Evolutionary conservation across 2,329 filamentous ascomycete species (phyloP), one percentile per base, ranked within the genome.

Genomic region (Ceratocystis eucalypticola): DNA sequence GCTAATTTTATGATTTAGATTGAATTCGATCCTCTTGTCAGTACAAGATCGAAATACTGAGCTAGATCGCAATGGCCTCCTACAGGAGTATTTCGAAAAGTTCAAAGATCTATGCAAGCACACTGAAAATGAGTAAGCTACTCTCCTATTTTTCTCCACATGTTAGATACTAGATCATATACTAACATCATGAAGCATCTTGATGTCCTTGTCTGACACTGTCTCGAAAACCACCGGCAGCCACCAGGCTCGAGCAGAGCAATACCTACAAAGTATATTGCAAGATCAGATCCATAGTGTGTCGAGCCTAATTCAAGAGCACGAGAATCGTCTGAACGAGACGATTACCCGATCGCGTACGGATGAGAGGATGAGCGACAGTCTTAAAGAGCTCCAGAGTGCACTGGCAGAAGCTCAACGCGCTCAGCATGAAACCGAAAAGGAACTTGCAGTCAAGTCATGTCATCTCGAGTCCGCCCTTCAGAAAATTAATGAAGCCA

Each of bases 401-500:
- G n/a, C 61, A 17, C 30, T 68, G 5, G 53, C 45, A 44, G 67
- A 66, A 37, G 61, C 64, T 4, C 64, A 61, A 15, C 30, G 41
- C 25, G 12, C 44, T 25, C 48, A 30, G 3, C 25, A 61, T 17
- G 53, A 61, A 6, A 20, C 65, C 3, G 64, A 68, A 55, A 65
- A 68, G 15, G 59, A 64, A 37, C 64, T 68, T n/a, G 41, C 50
- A 3, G 28, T 22, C 48, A 66, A 66, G 41, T 48, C 64, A 15
- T 57, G 45, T 37, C 61, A 61, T 10, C 50, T 68, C 10, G 64
- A 62, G 12, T 50, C 44, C 20, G 61, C 53, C 3, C 37, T 66
- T n/a, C 25, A 68, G 37, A 61, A 64, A 15, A 64, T 64, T 5
- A 15, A 55, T 12, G 67, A 66, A 20, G 46, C 22, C 10, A 25